Evolutionary conservation across 2,329 filamentous ascomycete species (phyloP), one percentile per base, ranked within the genome.

Genomic region (Ceratocystis colombiana): DNA sequence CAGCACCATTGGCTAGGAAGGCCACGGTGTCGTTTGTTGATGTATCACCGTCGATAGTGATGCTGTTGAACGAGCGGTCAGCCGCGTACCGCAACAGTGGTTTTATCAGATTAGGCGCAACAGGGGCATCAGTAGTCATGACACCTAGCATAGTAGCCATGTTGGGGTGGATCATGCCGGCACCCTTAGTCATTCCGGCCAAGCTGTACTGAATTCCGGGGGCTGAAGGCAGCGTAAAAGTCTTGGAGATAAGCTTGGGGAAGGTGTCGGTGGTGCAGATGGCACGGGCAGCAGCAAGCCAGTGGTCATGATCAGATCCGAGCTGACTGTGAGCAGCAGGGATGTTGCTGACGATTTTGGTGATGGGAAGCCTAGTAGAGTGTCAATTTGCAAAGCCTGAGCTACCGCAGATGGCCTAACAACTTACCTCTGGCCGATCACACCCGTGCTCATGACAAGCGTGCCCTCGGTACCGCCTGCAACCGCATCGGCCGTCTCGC

Each of bases 231-330:
- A 99, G 84, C 33, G 80, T 85, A 77, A 97, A 99, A 15, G 85
- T 85, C 71, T 83, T 85, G 22, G 92, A 96, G 71, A 93, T 81
- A 70, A 99, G 86, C 78, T 99, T 99, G 68, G 94, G 94, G 76
- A 99, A 99, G 2, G 94, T 97, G 77, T 99, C 94, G 17, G 94
- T 99, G 12, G 94, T 99, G 81, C 93, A 96, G 73, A 99, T 97
- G 50, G 94, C 93, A 72, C 86, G 87, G 67, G 94, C 94, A 55
- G 90, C 88, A 65, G 81, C 80, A 61, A 99, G 79, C 94, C 93
- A 99, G 77, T 94, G 84, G 68, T 88, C 83, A 77, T 97, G 92
- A 6, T 87, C 84, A 59, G 81, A 81, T 63, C 88, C 88, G 28
- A 96, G 82, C 67, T 83, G 84, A 68, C 81, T 78, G 73, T 90